Percentiles rank a stretch among this genome's conserved stretches.
Conservation (phyloP, 2,329 filamentous ascomycete species). For the Decorospora gaudefroyi region DNA sequence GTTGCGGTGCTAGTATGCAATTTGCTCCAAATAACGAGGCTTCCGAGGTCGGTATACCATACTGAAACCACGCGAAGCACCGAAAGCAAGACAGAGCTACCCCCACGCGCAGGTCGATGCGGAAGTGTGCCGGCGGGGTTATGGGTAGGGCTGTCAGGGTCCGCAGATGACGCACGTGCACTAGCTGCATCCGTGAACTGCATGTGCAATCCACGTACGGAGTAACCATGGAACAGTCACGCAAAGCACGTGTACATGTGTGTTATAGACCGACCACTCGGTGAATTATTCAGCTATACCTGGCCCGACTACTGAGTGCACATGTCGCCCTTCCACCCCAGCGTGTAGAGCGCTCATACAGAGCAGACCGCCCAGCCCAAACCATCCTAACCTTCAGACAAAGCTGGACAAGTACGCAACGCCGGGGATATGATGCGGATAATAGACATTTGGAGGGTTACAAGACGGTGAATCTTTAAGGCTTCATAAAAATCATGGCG, state of each 20-base stretch:
- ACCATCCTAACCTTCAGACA: slow-evolving; percentile 31
- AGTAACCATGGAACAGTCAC: no score
- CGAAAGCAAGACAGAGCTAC: slow-evolving; percentile 6
- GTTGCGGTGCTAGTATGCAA: no score
- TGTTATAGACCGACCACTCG: slow-evolving; percentile 24
- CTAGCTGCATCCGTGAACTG: no score
- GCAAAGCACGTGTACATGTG: not conserved
- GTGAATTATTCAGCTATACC: slow-evolving; percentile 34
- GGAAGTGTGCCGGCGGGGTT: slow-evolving; percentile 11
- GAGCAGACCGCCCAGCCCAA: slow-evolving; percentile 28
- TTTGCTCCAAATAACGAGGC: no score
- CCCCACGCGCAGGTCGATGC: slow-evolving; percentile 18
- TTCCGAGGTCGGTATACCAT: no score
- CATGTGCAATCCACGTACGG: no score
- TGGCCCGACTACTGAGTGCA: slow-evolving; percentile 21
- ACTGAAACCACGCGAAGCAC: no score
- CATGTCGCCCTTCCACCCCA: slow-evolving; percentile 18
- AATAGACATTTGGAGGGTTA: slow-evolving; percentile 42
- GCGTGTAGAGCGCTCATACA: slow-evolving; percentile 20
- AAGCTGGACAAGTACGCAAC: slow-evolving; percentile 41
- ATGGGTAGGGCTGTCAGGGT: slow-evolving; percentile 7
- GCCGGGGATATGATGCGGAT: slow-evolving; percentile 51
- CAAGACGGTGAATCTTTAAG: slow-evolving; percentile 51
- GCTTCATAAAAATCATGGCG: slow-evolving; percentile 45
- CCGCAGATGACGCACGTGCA: slow-evolving; percentile 22